phyloP scores from a whole-genome alignment of 1,284 basidiomycete species.

The Rhodotorula sp. region DNA sequence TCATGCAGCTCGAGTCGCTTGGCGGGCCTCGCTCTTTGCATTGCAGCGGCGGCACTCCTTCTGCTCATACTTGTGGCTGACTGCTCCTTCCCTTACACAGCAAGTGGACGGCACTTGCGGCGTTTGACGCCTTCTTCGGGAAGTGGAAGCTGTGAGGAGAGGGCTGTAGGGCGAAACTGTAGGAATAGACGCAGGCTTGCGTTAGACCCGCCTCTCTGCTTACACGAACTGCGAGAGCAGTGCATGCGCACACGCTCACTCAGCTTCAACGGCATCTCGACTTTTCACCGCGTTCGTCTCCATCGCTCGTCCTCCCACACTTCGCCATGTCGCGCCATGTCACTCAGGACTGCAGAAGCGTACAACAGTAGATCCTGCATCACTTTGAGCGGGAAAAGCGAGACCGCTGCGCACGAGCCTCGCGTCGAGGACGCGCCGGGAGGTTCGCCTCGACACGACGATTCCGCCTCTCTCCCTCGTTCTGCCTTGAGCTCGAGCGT shows the following conservation, averaged over 20 bases:
- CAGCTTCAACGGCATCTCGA: too few species aligned
- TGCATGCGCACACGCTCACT: not conserved
- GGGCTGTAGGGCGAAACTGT: not conserved
- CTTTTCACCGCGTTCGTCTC: too few species aligned
- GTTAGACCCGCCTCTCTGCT: too few species aligned
- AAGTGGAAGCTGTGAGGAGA: constrained; percentile 40
- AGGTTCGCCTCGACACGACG: not conserved
- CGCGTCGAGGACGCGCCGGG: not conserved
- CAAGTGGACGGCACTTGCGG: constrained; percentile 91
- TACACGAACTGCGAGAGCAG: not conserved
- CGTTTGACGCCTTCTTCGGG: constrained; percentile 61
- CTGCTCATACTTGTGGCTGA: constrained; percentile 68
- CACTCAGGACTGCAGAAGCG: not conserved
- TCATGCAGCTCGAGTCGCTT: too few species aligned
- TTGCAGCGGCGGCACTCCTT: constrained; percentile 10
- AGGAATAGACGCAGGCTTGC: not conserved
- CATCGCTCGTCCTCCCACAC: not conserved
- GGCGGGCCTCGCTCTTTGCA: not conserved
- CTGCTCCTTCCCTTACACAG: constrained; percentile 59
- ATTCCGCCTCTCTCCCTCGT: not conserved
- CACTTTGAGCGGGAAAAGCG: not conserved
- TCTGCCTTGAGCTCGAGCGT: not conserved
- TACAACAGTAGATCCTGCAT: not conserved
- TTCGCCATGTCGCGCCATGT: not conserved
- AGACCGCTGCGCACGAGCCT: not conserved